Evolutionary conservation across 257 asterid species (phyloP), one percentile per base, ranked within the genome.

Genomic region (Gynochthodes officinalis): DNA sequence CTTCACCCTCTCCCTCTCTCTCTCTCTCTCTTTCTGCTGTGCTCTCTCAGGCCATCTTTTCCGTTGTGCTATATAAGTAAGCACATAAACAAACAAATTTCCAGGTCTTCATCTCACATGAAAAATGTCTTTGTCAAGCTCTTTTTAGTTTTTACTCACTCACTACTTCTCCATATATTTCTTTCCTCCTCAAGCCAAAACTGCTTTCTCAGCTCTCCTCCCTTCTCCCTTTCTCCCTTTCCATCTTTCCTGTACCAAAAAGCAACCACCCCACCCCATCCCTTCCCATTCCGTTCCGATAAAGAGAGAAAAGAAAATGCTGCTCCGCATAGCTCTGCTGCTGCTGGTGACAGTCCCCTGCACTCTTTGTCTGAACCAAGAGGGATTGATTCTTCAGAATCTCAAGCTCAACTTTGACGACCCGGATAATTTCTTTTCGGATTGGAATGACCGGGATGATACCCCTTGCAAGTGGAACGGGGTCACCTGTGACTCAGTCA

Each of bases 381-480:
- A 92, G 62, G 97, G 90, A 1, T 58, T 73, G 4, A 82, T 82
- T 55, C 92, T 95, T 14, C 93, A 83, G 21, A 84, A 77, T 46
- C 91, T 91, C 23, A 92, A 84, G 75, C 86, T 82, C 75, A 82
- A 80, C 21, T 84, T 95, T 57, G 91, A 89, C 73, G 99, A 95
- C 82, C 98, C 97, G 16, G 90, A 84, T 64, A 67, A 67, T 35
- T 86, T 75, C 74, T 86, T 95, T 67, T 83, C 96, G 52, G 77
- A 76, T 78, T 95, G 99, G 99, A 82, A 79, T 78, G 82, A 88
- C 3, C 27, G 59, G 44, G 91, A 87, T 67, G 81, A 60, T 3
- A 77, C 87, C 0, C 98, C 99, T 18, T 92, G 98, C 84, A 81
- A 70, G 54, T 95, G 99, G 99, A 78, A 69, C 54, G 98, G 96